Conservation (phyloP, 176 grass and related monocot genomes). For the Aegilops speltoides region DNA sequence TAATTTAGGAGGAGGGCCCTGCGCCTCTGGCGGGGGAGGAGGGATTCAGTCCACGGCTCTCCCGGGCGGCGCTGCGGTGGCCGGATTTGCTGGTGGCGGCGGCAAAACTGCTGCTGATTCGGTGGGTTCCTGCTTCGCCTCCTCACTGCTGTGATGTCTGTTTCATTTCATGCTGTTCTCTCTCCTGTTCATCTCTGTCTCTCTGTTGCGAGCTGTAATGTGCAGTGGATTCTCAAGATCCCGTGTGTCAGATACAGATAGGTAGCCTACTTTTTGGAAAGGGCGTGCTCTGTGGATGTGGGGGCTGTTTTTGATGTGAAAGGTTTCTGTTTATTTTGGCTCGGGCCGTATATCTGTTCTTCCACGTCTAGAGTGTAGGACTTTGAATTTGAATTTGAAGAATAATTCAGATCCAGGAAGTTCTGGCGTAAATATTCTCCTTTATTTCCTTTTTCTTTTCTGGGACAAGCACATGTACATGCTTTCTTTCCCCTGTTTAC, state of each 20-base stretch:
- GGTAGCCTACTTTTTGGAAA: neutral
- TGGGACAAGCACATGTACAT: neutral
- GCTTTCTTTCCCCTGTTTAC: neutral
- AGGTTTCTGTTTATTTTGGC: neutral
- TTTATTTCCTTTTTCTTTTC: neutral
- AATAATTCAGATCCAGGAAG: neutral
- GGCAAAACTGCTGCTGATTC: neutral
- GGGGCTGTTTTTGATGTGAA: neutral
- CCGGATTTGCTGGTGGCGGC: neutral
- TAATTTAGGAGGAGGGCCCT: conserved; percentile 9
- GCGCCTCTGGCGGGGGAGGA: neutral
- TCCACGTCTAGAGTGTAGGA: neutral
- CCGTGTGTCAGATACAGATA: neutral
- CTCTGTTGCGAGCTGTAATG: neutral
- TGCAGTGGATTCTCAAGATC: neutral
- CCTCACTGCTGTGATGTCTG: too few species aligned
- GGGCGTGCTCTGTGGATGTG: neutral
- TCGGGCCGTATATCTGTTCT: neutral
- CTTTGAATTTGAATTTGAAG: neutral
- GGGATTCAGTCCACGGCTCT: neutral
- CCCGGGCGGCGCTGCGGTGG: neutral
- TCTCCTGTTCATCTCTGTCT: neutral
- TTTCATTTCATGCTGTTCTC: neutral
- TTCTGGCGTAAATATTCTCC: neutral
- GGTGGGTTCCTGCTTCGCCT: conserved; percentile 7